Conservation (phyloP, 139 green algal genomes). For the Chlorella ohadii region DNA sequence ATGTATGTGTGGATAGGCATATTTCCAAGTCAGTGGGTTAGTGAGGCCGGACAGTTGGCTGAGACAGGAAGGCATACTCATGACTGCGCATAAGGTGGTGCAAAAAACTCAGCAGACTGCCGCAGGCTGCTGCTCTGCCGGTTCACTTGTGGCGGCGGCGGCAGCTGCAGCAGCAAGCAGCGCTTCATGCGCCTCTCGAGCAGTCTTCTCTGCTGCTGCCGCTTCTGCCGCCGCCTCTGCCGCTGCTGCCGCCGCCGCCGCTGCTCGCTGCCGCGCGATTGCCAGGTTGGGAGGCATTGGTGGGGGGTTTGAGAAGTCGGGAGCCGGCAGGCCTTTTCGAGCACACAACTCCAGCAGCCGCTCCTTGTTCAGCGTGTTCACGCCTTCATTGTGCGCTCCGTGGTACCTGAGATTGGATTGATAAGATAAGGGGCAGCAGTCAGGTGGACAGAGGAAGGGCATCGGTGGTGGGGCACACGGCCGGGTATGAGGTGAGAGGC, state of each 20-base stretch:
- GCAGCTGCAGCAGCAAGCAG: background rate
- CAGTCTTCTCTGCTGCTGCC: background rate
- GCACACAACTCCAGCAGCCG: slow-evolving; percentile 22
- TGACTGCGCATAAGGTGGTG: background rate
- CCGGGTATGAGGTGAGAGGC: too few species aligned
- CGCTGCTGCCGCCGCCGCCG: background rate
- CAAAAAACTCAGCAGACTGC: background rate
- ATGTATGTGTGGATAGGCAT: background rate
- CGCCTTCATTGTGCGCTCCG: background rate
- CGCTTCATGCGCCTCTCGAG: background rate
- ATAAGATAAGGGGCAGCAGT: too few species aligned
- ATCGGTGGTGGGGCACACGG: too few species aligned
- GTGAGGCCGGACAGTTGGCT: background rate
- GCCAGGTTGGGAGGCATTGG: background rate
- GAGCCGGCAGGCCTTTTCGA: background rate
- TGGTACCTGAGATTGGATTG: background rate
- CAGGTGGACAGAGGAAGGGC: too few species aligned
- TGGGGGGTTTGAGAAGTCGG: background rate
- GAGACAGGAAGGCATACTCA: too few species aligned
- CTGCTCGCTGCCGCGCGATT: too few species aligned
- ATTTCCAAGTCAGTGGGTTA: background rate
- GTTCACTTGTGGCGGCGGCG: background rate
- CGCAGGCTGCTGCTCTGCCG: background rate
- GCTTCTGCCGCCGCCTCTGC: background rate
- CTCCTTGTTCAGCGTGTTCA: slow-evolving; percentile 22